phyloP scores from a whole-genome alignment of 1,139 yeast genomes.

The Hyphopichia khmerensis region DNA sequence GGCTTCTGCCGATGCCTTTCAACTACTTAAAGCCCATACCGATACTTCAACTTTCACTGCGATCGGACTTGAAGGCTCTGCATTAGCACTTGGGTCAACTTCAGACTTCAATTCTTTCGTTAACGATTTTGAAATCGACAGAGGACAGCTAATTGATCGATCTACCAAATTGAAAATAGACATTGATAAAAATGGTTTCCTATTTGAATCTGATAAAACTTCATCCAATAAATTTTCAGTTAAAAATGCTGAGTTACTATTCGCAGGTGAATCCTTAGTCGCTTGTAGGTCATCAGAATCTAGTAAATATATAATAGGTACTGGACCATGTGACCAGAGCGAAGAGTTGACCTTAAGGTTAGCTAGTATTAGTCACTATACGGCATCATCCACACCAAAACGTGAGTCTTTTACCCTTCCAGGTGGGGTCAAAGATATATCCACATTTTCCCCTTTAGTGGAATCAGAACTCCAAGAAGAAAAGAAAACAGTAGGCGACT shows the following conservation, averaged over 20 bases:
- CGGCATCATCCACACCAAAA: neutral
- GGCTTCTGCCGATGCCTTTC: slow-evolving; percentile 17
- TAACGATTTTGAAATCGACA: slow-evolving; percentile 12
- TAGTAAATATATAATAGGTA: slow-evolving; percentile 6
- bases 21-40: slow-evolving; percentile 13
- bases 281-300: slow-evolving; percentile 13
- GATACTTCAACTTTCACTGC: neutral
- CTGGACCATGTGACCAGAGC: neutral
- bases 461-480: neutral
- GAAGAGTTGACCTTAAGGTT: neutral
- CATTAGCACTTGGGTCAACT: slow-evolving; percentile 18
- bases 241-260: slow-evolving; percentile 12
- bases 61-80: slow-evolving; percentile 16
- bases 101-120: slow-evolving; percentile 14
- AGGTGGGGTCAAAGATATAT: neutral
- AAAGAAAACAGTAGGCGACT: neutral
- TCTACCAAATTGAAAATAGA: slow-evolving; percentile 13
- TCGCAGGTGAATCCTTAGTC: slow-evolving; percentile 14
- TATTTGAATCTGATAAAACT: neutral
- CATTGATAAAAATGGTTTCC: neutral
- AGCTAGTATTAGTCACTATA: neutral
- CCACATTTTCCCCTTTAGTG: neutral
- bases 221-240: slow-evolving; percentile 11
- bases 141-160: slow-evolving; percentile 6
- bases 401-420: neutral